Evolutionary conservation across 164 flowering plant genomes (phyloP), one percentile per base, ranked within the genome.

Genomic region (Aristolochia californica): DNA sequence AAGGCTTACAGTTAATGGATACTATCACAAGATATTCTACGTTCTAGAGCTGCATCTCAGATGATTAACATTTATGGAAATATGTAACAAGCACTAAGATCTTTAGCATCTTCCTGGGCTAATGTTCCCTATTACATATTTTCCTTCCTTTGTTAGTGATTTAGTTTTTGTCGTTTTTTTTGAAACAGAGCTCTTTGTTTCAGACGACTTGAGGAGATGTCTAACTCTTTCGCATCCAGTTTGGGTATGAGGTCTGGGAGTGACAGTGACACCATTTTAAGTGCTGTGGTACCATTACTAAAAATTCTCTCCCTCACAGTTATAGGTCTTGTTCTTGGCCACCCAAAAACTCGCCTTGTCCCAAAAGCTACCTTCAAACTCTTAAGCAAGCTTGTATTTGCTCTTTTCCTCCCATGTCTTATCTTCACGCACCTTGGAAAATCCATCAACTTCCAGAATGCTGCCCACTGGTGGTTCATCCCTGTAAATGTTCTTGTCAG

Each of bases 301-400:
- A 91, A 91, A 64, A 87, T 91, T 26, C 66, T 91, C 25, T 59
- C 77, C 21, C 78, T 91, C n/a, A 74, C 89, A 4, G 60, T 83
- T 2, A 74, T 91, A 0, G 98, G 98, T 24, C 70, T 91, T 8
- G 43, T 84, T 64, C 85, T 88, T 26, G 85, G 84, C 1, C 77
- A 86, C 70, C 93, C 85, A 0, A 82, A 66, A 56, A 68, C 66
- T 51, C 73, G 80, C 59, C 69, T 87, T 1, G 65, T 84, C 48
- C 91, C 98, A 11, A 79, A 60, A 73, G 80, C 87, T 1, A 88
- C 95, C 0, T 85, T 87, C 66, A 80, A 75, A 71, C 95, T 91
- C 44, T 77, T 88, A 1, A 91, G 95, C 84, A 91, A 88, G 76
- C 93, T 91, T 18, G 91, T 91, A 7, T 91, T 88, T 59, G 94